Base-by-base conservation (phyloP, 2,329 filamentous ascomycete species). In the Gremmenia infestans region DNA sequence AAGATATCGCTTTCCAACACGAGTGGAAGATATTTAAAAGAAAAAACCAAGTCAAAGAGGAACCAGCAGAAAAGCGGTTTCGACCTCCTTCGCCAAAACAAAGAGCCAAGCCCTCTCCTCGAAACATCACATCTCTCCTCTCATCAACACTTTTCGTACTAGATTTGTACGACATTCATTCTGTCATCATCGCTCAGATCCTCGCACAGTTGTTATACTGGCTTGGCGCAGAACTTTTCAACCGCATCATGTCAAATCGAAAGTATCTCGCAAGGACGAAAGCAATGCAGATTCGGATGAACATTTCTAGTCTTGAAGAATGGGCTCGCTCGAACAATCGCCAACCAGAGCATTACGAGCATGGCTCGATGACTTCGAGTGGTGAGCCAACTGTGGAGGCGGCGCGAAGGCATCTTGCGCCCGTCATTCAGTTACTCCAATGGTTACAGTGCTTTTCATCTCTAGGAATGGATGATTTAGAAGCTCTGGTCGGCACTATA, bases 241-340 rank as follows among this genome's bases (percentile, higher is more conserved):
- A 99, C 72, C 88, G 93, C 56, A 89, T 99, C 72, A 96, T 99
- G 89, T 93, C 89, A 32, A 97, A 95, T 68, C 85, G 91, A 62
- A 92, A 93, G 70, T 99, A 97, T 68, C 79, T 99, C 9, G 93
- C 94, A 5, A 83, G 94, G 52, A 99, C 94, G 17, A 99, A 99
- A 72, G 94, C 94, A 3, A 99, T 99, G 94, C 94, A 99, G 71
- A 97, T 99, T 65, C 89, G 94, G 63, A 97, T 99, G 92, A 99
- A 99, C 70, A 85, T 99, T 6, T 97, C 94, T 0, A 87, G 86
- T 7, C 77, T 99, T 19, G 94, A 99, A 72, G 94, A 99, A 68
- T 99, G 94, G 94, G 93, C 94, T 1, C 82, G 93, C 32, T 81
- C 83, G 15, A 99, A 99, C 73, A 97, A 96, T 70, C 84, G 94